These are phyloP conservation scores for Fraxinus xanthoxyloides DNA, from an alignment of 305 asterid genomes.

Conservation along the genomic window DNA sequence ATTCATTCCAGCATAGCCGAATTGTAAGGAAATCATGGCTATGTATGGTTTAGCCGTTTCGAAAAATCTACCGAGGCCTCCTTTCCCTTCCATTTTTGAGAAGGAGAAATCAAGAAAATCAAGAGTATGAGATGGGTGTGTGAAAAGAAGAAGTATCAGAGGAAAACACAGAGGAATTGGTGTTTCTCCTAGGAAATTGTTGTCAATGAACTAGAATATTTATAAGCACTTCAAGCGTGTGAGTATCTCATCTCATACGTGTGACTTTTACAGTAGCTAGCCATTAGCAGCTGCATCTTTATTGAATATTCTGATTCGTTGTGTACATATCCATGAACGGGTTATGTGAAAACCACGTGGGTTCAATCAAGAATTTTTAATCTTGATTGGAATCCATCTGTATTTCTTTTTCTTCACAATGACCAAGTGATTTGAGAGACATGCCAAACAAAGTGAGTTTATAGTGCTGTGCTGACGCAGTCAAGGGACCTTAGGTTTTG, in stretches of 20 bases:
- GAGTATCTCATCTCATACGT: slow-evolving; percentile 19
- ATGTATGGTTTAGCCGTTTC: too few relatives aligned
- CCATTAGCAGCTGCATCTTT: slow-evolving; percentile 19
- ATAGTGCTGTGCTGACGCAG: too few relatives aligned
- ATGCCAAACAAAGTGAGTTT: too few relatives aligned
- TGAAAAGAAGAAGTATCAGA: slow-evolving; percentile 23
- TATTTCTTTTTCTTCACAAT: background rate
- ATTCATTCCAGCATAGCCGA: too few relatives aligned
- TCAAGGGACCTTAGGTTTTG: too few relatives aligned
- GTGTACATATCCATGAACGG: slow-evolving; percentile 7
- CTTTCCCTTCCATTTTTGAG: too few relatives aligned
- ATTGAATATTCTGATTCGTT: slow-evolving; percentile 52
- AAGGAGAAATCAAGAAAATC: background rate
- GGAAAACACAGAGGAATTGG: slow-evolving; percentile 53
- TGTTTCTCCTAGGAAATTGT: slow-evolving; percentile 60
- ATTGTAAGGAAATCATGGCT: too few relatives aligned
- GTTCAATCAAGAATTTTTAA: background rate
- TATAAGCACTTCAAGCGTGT: slow-evolving; percentile 35
- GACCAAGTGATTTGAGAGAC: slow-evolving; percentile 43
- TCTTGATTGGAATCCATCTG: slow-evolving; percentile 22
- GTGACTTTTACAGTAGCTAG: slow-evolving; percentile 14
- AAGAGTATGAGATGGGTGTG: background rate
- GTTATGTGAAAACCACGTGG: slow-evolving; percentile 39
- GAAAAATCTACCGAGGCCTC: too few relatives aligned
- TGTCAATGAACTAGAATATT: slow-evolving; percentile 30